phyloP scores from a whole-genome alignment of 306 rosid species.

The Medicago arabica region DNA sequence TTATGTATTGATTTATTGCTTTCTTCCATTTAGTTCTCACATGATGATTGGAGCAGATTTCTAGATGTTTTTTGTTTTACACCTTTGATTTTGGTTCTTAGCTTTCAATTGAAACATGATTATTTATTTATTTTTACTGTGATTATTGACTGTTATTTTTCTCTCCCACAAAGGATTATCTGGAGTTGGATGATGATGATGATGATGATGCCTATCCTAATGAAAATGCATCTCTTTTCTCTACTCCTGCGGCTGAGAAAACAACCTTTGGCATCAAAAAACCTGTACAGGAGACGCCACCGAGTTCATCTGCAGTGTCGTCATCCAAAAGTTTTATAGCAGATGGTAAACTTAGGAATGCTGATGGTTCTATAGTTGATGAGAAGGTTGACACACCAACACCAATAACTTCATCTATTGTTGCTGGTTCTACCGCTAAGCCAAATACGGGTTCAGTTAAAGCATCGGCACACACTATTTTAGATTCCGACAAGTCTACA shows the following conservation, averaged over 20 bases:
- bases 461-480: conserved; percentile 36
- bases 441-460: conserved; percentile 34
- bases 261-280: conserved; percentile 43
- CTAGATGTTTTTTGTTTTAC: neutral
- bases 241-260: conserved; percentile 44
- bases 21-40: conserved; percentile 7
- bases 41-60: conserved; percentile 26
- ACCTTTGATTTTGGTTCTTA: conserved; percentile 15
- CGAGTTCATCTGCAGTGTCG: conserved; percentile 44
- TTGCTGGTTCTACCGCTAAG: conserved; percentile 42
- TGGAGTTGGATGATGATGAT: conserved; percentile 88
- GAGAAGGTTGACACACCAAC: conserved; percentile 44
- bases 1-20: conserved; percentile 2
- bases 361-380: conserved; percentile 44
- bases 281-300: conserved; percentile 39
- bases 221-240: conserved; percentile 49
- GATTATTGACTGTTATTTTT: conserved; percentile 20
- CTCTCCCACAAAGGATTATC: conserved; percentile 54
- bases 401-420: conserved; percentile 40
- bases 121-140: neutral
- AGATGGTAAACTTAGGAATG: conserved; percentile 41
- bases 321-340: conserved; percentile 30
- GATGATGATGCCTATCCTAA: conserved; percentile 69
- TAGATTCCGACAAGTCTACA: conserved; percentile 43
- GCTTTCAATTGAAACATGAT: conserved; percentile 10